These are phyloP conservation scores for Solanum gracilifrons DNA, from an alignment of 257 asterid species.

Conservation along the genomic window DNA sequence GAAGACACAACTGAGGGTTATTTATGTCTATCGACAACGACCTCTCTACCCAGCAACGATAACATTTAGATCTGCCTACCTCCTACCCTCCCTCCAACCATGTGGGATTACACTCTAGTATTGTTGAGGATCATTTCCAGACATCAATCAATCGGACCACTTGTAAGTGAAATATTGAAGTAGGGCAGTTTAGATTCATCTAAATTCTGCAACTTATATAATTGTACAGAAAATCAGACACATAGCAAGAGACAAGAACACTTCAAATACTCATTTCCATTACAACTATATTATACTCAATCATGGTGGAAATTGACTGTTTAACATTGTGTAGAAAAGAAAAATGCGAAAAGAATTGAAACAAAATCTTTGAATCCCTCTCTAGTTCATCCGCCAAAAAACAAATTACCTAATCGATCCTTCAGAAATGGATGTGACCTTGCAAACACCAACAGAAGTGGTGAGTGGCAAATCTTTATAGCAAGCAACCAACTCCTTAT, in stretches of 20 bases:
- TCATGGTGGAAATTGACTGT: background rate
- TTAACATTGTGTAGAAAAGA: background rate
- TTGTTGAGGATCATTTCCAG: background rate
- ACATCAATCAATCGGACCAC: background rate
- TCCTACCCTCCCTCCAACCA: background rate
- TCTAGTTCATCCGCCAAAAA: background rate
- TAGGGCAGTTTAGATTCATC: background rate
- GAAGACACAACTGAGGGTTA: background rate
- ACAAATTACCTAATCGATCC: conserved; percentile 47
- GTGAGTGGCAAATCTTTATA: conserved; percentile 72
- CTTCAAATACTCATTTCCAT: background rate
- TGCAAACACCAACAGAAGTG: conserved; percentile 87
- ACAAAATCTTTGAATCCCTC: background rate
- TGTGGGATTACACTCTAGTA: background rate
- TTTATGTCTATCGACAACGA: background rate
- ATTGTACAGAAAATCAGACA: background rate
- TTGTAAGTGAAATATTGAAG: background rate
- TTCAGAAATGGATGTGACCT: conserved; percentile 51
- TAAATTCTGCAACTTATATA: background rate
- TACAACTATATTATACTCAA: background rate
- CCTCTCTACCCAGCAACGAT: background rate
- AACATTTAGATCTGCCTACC: background rate
- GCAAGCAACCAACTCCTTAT: conserved; percentile 62
- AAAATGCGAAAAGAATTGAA: background rate
- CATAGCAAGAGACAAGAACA: background rate